phyloP scores from a whole-genome alignment of 305 asterid species.

The Fraxinus ornus region DNA sequence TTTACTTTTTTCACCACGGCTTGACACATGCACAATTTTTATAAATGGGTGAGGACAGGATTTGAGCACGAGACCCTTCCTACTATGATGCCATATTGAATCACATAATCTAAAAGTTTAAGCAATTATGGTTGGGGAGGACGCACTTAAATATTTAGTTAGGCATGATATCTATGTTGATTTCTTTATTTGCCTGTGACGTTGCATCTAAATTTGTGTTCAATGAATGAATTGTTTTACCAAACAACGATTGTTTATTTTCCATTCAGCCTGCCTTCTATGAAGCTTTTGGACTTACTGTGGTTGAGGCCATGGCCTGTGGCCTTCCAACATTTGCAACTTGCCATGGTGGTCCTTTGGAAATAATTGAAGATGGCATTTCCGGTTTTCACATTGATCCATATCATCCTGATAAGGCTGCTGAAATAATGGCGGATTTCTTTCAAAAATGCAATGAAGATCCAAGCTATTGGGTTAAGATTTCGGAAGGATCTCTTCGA shows the following conservation, averaged over 20 bases:
- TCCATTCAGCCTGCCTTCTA: conserved; percentile 78
- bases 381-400: conserved; percentile 96
- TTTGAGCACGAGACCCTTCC: not conserved
- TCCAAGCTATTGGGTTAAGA: conserved; percentile 63
- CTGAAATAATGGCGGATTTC: conserved; percentile 62
- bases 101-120: no score
- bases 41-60: not conserved
- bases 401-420: conserved; percentile 75
- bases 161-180: not conserved
- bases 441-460: conserved; percentile 67
- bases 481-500: conserved; percentile 54
- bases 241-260: not conserved
- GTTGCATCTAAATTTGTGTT: not conserved
- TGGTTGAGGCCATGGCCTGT: conserved; percentile 94
- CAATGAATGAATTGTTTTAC: not conserved
- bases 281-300: conserved; percentile 97
- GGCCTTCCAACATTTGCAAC: conserved; percentile 98
- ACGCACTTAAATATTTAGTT: not conserved
- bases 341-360: conserved; percentile 90
- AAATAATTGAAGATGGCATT: conserved; percentile 80
- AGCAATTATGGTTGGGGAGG: not conserved
- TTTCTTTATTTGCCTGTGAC: not conserved
- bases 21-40: not conserved
- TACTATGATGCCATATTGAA: not conserved
- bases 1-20: not conserved